Evolutionary conservation across 192 early-diverging fungal species (phyloP), one percentile per base, ranked within the genome.

Genomic region (Mortierella alpina): DNA sequence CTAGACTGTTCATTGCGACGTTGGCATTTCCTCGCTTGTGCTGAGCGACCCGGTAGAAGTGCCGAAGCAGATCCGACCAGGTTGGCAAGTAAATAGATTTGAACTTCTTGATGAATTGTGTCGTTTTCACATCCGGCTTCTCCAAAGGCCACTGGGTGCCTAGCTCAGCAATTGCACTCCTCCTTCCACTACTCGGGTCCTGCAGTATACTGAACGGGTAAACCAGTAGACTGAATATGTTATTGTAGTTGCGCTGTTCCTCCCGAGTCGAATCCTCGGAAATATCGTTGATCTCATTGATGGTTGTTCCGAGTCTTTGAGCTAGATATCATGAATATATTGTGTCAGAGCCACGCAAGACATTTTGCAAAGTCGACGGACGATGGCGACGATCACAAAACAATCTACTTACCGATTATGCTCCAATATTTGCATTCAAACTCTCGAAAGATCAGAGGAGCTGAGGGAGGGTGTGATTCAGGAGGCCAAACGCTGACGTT

Each of bases 401-500:
- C 31, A 54, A 23, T 13, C 11, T 12, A 50, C 65, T 41, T 65
- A 76, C 74, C 66, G 46, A 76, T 48, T 10, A 76, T 76, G 39
- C 51, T 62, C 74, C 74, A 76, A 22, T 64, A 69, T n/a, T 76
- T 76, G 62, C 49, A 64, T 53, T 76, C 60, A 58, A 69, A 76
- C 0, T 68, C 62, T 0, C 66, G 74, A 23, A 76, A 76, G 5
- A 53, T 14, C n/a, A 50, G 9, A 1, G 66, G 52, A 4, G 56
- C 7, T 8, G 51, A 17, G 1, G 73, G 73, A 22, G 18, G 41
- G 31, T 76, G 49, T 12, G 67, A 63, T 10, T 51, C 44, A 5
- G 44, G 22, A 8, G 66, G 50, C 74, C 66, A 76, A 20, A 76
- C 53, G 20, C 4, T 8, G 11, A 14, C 51, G 41, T 20, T 63